phyloP scores from a whole-genome alignment of 371 early-diverging fungal genomes.

The Syncephalastrum racemosum region DNA sequence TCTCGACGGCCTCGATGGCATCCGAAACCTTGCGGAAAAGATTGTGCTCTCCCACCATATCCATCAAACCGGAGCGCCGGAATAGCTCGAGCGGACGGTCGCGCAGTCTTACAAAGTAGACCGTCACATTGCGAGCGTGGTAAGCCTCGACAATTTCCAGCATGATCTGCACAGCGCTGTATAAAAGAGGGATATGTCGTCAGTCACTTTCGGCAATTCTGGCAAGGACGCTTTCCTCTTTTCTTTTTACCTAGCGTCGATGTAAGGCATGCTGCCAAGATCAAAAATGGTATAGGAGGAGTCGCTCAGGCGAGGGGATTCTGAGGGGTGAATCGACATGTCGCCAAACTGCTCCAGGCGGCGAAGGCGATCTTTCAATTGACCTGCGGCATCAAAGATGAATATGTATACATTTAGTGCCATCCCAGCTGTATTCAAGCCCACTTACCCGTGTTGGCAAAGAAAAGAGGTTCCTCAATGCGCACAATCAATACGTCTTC shows the following conservation, averaged over 20 bases:
- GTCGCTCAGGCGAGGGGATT: slow-evolving; percentile 66
- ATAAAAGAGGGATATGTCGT: slow-evolving; percentile 2
- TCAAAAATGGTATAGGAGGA: slow-evolving; percentile 83
- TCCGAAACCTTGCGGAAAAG: slow-evolving; percentile 66
- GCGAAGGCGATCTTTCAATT: slow-evolving; percentile 87
- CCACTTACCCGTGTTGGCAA: slow-evolving; percentile 82
- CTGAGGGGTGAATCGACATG: slow-evolving; percentile 84
- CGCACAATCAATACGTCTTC: slow-evolving; percentile 87
- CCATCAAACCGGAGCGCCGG: slow-evolving; percentile 63
- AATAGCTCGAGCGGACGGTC: slow-evolving; percentile 66
- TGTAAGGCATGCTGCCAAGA: slow-evolving; percentile 77
- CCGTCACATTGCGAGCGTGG: slow-evolving; percentile 68
- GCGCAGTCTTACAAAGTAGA: slow-evolving; percentile 83
- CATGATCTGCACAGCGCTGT: slow-evolving; percentile 82
- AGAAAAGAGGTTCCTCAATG: slow-evolving; percentile 90
- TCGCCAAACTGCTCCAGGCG: slow-evolving; percentile 91
- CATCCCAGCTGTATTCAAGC: too few relatives aligned
- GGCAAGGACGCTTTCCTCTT: too few relatives aligned
- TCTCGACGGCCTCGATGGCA: slow-evolving; percentile 58
- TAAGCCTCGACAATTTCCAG: slow-evolving; percentile 84
- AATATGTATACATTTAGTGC: too few relatives aligned
- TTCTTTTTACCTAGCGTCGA: slow-evolving; percentile 79
- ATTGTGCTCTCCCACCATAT: slow-evolving; percentile 62
- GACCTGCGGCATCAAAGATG: too few relatives aligned
- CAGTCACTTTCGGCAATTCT: background rate